Percentiles rank a stretch among this genome's conserved stretches.
These are phyloP conservation scores for Mycena maculata DNA, from an alignment of 768 basidiomycete genomes.

Conservation along the genomic window DNA sequence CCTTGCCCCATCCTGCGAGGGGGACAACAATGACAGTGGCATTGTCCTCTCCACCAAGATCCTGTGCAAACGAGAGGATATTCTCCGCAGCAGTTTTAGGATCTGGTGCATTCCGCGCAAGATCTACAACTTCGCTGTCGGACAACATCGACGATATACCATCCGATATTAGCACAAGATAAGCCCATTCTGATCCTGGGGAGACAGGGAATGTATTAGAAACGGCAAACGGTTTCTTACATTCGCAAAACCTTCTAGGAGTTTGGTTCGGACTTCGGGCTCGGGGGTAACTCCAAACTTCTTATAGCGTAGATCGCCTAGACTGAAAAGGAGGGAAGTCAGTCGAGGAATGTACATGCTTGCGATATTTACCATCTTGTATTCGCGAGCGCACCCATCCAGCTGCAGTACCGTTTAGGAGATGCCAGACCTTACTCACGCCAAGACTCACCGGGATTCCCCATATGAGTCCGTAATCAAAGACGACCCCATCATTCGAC, in stretches of 20 bases:
- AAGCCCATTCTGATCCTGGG: slow-evolving; percentile 87
- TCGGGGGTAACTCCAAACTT: slow-evolving; percentile 93
- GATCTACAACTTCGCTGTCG: slow-evolving; percentile 94
- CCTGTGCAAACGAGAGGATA: slow-evolving; percentile 89
- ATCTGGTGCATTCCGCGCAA: slow-evolving; percentile 75
- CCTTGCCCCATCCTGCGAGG: slow-evolving; percentile 89
- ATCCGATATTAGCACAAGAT: slow-evolving; percentile 90
- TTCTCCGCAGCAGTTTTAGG: slow-evolving; percentile 86
- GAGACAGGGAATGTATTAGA: background rate
- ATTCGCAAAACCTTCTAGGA: slow-evolving; percentile 72
- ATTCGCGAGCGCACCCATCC: slow-evolving; percentile 96
- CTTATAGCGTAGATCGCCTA: slow-evolving; percentile 92
- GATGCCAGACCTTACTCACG: slow-evolving; percentile 12
- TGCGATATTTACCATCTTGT: slow-evolving; percentile 83
- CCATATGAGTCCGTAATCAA: slow-evolving; percentile 95
- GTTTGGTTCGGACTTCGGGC: slow-evolving; percentile 83
- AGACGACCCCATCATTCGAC: slow-evolving; percentile 90
- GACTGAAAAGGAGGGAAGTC: slow-evolving; percentile 53
- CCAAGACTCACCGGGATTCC: slow-evolving; percentile 75
- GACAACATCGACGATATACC: slow-evolving; percentile 92
- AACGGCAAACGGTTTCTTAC: slow-evolving; percentile 1
- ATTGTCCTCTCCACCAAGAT: slow-evolving; percentile 91
- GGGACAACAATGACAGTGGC: slow-evolving; percentile 92
- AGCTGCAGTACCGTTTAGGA: slow-evolving; percentile 55
- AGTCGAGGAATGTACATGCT: background rate